phyloP scores from a whole-genome alignment of 2,329 filamentous ascomycete genomes.

The Alternaria gaisen region DNA sequence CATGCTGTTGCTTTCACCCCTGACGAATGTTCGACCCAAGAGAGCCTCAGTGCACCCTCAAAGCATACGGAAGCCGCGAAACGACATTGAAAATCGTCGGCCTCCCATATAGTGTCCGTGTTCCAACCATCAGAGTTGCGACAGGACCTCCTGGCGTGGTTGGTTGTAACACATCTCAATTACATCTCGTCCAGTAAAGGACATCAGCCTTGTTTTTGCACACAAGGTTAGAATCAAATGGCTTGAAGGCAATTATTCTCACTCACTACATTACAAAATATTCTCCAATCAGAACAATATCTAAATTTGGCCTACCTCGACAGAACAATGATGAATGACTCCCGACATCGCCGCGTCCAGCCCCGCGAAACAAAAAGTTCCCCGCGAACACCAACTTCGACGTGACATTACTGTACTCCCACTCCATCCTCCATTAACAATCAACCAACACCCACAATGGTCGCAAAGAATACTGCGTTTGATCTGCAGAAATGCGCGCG shows the following conservation, averaged over 20 bases:
- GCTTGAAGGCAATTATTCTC: background rate
- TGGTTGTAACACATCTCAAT: background rate
- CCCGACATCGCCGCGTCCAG: constrained; percentile 29
- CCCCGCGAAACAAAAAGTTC: constrained; percentile 42
- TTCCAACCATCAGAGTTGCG: background rate
- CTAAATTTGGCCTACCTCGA: background rate
- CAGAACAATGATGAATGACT: constrained; percentile 11
- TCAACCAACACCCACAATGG: constrained; percentile 28
- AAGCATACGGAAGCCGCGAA: background rate
- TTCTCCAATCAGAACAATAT: background rate
- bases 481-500: constrained; percentile 61
- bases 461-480: constrained; percentile 49
- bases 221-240: background rate
- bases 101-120: background rate
- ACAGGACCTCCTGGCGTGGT: background rate
- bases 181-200: background rate
- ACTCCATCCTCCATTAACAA: background rate
- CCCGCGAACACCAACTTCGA: constrained; percentile 25
- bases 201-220: too few species aligned
- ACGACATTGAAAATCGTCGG: background rate
- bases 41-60: background rate
- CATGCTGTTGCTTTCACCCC: background rate
- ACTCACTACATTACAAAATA: background rate
- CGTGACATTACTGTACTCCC: background rate
- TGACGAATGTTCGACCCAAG: background rate